Base-by-base conservation (phyloP, 148 eudicot genomes). In the Agrostemma githago region DNA sequence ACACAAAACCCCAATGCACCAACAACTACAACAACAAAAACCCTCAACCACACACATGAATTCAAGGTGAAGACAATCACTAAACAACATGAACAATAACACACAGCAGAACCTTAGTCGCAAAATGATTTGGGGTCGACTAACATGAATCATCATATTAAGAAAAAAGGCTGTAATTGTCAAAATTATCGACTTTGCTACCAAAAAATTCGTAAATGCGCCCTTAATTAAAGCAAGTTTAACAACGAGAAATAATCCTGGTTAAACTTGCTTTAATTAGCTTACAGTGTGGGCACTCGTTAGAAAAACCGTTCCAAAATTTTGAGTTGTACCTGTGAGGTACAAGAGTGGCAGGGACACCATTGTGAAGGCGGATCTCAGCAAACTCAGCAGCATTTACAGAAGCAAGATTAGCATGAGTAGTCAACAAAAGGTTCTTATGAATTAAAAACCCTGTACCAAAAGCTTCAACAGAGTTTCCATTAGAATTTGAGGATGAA, bases 371-470 rank as follows among this genome's bases (percentile, higher is more conserved):
- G 15, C 84, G 83, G 85, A 95, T 89, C 90, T 90, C 93, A 41
- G 92, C 87, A 14, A 81, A 83, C 62, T 95, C 96, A 51, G 96
- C 90, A 3, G 88, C 96, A 8, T 81, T 77, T 10, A 90, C 89
- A 19, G 97, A 92, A 6, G 96, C 96, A 68, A 95, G 83, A 74
- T 88, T 90, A 37, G 69, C 87, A 74, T 95, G 99, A 11, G 99
- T 90, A 3, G 99, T 95, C 46, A 95, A 73, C 15, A 95, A 81
- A 11, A 95, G 84, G 43, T 89, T 92, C 74, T 85, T 79, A 81
- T 92, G 98, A 79, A 95, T 92, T 42, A 90, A 79, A 67, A 92
- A 88, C 16, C 98, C 97, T 2, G 93, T 85, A 54, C 90, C 85
- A 43, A 78, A 66, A 57, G 34, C 62, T 39, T 77, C 81, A 17